phyloP scores from a whole-genome alignment of 1,284 basidiomycete species.

The Puccinia novopanici region DNA sequence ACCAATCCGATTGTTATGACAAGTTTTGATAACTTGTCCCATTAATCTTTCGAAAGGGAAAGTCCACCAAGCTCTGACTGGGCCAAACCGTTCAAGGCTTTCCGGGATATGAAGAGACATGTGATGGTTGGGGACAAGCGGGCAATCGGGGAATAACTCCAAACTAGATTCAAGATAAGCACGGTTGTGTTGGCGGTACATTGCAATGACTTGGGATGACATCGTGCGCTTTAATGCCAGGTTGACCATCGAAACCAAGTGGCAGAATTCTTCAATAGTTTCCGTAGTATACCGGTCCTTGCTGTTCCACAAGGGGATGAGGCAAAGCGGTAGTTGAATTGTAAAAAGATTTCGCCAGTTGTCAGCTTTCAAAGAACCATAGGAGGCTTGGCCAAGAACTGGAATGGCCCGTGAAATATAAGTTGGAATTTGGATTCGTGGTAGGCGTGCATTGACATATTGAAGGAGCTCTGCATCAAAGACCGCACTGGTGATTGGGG shows the following conservation, averaged over 20 bases:
- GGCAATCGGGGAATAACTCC: background rate
- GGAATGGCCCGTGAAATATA: conserved; percentile 27
- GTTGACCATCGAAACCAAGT: conserved; percentile 29
- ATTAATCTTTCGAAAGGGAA: conserved; percentile 33
- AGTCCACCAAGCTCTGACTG: conserved; percentile 31
- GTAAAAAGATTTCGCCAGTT: conserved; percentile 38
- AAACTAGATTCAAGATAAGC: no score
- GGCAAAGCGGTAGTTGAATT: conserved; percentile 26
- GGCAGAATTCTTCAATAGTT: conserved; percentile 13
- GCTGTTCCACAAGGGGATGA: conserved; percentile 1
- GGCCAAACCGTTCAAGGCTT: conserved; percentile 10
- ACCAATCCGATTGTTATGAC: conserved; percentile 27
- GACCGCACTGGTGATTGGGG: background rate
- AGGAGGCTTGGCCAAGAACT: conserved; percentile 40
- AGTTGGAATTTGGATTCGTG: conserved; percentile 16
- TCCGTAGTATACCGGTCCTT: background rate
- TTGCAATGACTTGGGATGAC: background rate
- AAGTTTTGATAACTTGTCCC: conserved; percentile 9
- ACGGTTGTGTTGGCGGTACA: background rate
- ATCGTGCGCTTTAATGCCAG: conserved; percentile 32
- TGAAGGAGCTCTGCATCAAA: background rate
- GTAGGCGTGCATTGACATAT: conserved; percentile 9
- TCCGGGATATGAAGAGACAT: no score
- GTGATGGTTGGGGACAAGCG: background rate
- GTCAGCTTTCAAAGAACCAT: no score